These are phyloP conservation scores for Pythium sukuiense DNA, from an alignment of 352 stramenopile genomes.

Conservation along the genomic window DNA sequence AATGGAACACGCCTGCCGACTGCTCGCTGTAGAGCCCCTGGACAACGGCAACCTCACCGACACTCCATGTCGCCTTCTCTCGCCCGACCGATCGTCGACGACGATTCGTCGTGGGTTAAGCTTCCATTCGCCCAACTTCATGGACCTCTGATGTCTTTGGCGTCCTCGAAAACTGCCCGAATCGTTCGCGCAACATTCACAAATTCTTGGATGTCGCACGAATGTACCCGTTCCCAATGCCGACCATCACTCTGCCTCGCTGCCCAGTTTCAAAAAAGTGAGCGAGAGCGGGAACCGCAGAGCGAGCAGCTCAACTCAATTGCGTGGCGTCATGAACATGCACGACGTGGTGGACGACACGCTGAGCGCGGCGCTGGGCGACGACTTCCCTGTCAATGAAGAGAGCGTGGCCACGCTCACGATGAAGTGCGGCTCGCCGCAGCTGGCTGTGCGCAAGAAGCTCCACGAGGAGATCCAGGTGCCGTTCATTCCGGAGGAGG, in stretches of 20 bases:
- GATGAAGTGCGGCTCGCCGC: constrained; percentile 75
- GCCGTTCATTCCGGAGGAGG: constrained; percentile 66
- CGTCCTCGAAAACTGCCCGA: background rate
- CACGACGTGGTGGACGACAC: constrained; percentile 26
- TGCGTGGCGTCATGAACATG: background rate
- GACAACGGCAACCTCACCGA: too few species aligned
- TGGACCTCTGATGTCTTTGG: background rate
- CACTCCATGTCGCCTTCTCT: too few species aligned
- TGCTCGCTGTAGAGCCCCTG: too few species aligned
- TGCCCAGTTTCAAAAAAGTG: constrained; percentile 30
- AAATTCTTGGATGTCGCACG: constrained; percentile 8
- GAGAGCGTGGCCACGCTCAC: constrained; percentile 68
- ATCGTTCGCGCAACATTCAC: background rate
- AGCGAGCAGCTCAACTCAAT: background rate
- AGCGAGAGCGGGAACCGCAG: constrained; percentile 20
- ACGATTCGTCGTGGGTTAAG: too few species aligned
- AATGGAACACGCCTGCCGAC: too few species aligned
- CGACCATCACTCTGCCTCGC: constrained; percentile 12
- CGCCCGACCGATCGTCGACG: too few species aligned
- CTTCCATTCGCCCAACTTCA: too few species aligned
- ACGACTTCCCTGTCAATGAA: constrained; percentile 60
- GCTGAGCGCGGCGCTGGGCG: constrained; percentile 38
- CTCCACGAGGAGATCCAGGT: constrained; percentile 73
- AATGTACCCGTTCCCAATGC: background rate
- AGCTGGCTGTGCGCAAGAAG: constrained; percentile 80